These are phyloP conservation scores for Yarrowia yakushimensis DNA, from an alignment of 805 yeast species.

Conservation along the genomic window DNA sequence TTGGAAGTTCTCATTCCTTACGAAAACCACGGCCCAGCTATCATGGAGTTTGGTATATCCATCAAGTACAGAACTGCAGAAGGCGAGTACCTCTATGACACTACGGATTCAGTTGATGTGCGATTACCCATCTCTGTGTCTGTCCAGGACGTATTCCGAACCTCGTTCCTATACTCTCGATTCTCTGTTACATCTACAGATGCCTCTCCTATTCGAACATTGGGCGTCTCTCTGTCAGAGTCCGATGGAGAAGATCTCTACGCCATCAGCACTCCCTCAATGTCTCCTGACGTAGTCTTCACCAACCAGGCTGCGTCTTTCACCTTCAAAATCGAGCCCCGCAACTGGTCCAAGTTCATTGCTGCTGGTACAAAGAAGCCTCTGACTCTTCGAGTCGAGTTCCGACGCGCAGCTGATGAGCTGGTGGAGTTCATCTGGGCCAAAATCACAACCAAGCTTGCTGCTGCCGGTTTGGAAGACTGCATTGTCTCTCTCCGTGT, in stretches of 20 bases:
- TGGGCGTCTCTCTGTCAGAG: conserved; percentile 49
- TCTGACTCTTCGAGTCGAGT: conserved; percentile 28
- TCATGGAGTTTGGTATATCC: conserved; percentile 28
- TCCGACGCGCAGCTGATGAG: conserved; percentile 31
- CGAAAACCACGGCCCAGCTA: conserved; percentile 10
- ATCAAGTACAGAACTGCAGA: conserved; percentile 33
- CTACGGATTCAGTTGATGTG: conserved; percentile 45
- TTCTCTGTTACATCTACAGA: conserved; percentile 64
- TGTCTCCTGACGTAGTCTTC: conserved; percentile 46
- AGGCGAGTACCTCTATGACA: conserved; percentile 29
- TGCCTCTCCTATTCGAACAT: conserved; percentile 43
- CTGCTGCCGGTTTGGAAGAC: conserved; percentile 2
- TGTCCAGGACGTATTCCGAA: conserved; percentile 73
- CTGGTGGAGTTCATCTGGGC: conserved; percentile 21
- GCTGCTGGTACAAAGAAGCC: conserved; percentile 34
- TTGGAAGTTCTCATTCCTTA: conserved; percentile 30
- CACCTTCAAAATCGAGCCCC: conserved; percentile 51
- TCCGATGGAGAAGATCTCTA: conserved; percentile 41
- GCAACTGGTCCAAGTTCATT: conserved; percentile 40
- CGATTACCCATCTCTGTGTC: conserved; percentile 64
- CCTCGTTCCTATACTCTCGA: conserved; percentile 55
- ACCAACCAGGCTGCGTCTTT: conserved; percentile 68
- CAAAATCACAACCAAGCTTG: conserved; percentile 23
- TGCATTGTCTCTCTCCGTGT: conserved; percentile 24
- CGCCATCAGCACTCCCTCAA: conserved; percentile 37